These are phyloP conservation scores for Hypericum androsaemum DNA, from an alignment of 345 rosid species.

Conservation along the genomic window DNA sequence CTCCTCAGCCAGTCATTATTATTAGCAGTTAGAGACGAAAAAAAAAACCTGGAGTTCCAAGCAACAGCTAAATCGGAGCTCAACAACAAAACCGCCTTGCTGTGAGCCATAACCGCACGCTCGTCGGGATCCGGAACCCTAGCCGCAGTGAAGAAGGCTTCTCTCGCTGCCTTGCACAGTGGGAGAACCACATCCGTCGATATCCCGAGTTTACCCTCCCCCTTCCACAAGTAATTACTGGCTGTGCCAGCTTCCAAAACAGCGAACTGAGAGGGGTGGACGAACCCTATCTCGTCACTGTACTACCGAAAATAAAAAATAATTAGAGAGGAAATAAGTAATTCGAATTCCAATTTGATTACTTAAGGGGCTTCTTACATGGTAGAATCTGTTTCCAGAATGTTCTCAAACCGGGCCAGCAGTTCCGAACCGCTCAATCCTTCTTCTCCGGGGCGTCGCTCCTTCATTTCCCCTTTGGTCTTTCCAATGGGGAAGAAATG, in stretches of 20 bases:
- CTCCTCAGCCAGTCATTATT: neutral
- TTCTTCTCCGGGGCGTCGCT: no score
- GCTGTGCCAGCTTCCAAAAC: slow-evolving; percentile 32
- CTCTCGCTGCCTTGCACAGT: slow-evolving; percentile 50
- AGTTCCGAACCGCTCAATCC: slow-evolving; percentile 16
- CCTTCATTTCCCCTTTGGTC: no score
- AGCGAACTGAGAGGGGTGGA: slow-evolving; percentile 79
- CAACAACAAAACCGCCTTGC: slow-evolving; percentile 60
- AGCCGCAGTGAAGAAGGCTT: slow-evolving; percentile 36
- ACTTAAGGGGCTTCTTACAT: slow-evolving; percentile 48
- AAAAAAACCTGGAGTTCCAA: slow-evolving; percentile 78
- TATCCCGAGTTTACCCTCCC: slow-evolving; percentile 76
- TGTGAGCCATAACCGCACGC: slow-evolving; percentile 55
- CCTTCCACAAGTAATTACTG: slow-evolving; percentile 42
- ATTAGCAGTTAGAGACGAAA: neutral
- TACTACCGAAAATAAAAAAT: neutral
- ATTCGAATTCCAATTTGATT: neutral
- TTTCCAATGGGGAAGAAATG: no score
- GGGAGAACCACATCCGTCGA: slow-evolving; percentile 49
- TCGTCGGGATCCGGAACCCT: slow-evolving; percentile 18
- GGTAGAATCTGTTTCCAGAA: slow-evolving; percentile 63
- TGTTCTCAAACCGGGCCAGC: slow-evolving; percentile 41
- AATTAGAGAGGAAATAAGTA: neutral
- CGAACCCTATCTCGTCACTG: slow-evolving; percentile 81
- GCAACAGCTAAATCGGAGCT: slow-evolving; percentile 84